These are phyloP conservation scores for Aspergillus brunneoviolaceus DNA, from an alignment of 2,329 filamentous ascomycete species.

Conservation along the genomic window DNA sequence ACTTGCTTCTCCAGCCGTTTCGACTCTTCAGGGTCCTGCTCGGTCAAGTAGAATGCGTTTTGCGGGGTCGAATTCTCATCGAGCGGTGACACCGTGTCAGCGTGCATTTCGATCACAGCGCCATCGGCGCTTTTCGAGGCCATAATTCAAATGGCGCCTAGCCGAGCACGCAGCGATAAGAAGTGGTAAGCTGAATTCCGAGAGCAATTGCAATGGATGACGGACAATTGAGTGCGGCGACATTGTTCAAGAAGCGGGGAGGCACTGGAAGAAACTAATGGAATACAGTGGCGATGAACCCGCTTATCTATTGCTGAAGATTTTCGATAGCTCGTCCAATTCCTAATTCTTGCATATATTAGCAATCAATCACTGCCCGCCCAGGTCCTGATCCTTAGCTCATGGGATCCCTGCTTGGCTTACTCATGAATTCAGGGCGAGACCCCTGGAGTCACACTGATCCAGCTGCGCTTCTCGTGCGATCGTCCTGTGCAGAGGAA, in stretches of 20 bases:
- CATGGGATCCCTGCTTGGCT: not conserved
- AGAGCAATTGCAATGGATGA: not conserved
- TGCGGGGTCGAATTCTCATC: not conserved
- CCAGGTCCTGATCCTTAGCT: not conserved
- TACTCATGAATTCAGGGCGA: not conserved
- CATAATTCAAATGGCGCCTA: not conserved
- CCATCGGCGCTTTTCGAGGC: not conserved
- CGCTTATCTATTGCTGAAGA: not conserved
- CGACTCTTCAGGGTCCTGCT: conserved; percentile 16
- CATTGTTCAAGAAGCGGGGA: not conserved
- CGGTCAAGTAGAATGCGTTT: not conserved
- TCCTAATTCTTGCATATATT: not conserved
- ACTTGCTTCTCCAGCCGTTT: conserved; percentile 47
- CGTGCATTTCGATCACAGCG: not conserved
- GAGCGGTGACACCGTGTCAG: not conserved
- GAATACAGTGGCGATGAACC: not conserved
- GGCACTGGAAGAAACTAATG: not conserved
- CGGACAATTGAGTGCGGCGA: not conserved
- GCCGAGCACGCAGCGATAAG: not conserved
- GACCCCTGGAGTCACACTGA: not conserved
- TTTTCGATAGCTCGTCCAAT: not conserved
- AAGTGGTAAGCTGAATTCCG: not conserved
- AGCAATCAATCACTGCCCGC: not conserved
- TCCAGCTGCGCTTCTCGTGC: not conserved
- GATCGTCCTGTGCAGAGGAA: no score